Evolutionary conservation across 176 grass and related monocot species (phyloP), one percentile per base, ranked within the genome.

Genomic region (Eragrostis curvula): DNA sequence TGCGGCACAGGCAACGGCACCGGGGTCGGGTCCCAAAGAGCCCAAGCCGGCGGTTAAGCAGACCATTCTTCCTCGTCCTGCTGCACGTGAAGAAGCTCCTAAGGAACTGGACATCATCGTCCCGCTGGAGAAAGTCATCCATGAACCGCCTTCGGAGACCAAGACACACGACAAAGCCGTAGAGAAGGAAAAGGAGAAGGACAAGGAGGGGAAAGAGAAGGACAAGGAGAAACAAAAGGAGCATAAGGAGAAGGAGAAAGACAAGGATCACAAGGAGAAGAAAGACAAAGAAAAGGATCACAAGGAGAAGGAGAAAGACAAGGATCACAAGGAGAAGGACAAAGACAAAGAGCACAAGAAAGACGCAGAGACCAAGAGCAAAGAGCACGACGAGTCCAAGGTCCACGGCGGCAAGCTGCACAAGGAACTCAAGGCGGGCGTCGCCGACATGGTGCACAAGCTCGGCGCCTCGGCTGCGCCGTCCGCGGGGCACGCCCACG

Each of bases 371-470:
- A 48, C 13, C 21, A 74, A 55, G 20, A 59, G 21, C 15, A 56
- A 74, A 55, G 53, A 50, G 8, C 61, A 68, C 29, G 63, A 23
- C 9, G 51, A 68, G 30, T 23, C 63, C 47, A 55, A n/a, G 28
- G 9, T 21, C 60, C 29, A 80, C 0, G 61, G 51, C 7, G 51
- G 71, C 1, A 64, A 83, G 70, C 67, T 87, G 61, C 90, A 89
- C 57, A 87, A 90, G 71, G 86, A 91, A 12, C 71, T 93, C 77
- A 87, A 92, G 80, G 76, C 82, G 36, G 88, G 85, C 39, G 75
- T 90, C 24, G 75, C 83, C 28, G 85, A 74, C 30, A 70, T 88
- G 74, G 73, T 93, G 36, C 81, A 68, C 7, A 95, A 86, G 74
- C 58, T 92, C 13, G 71, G 73, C n/a, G 21, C 73, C 8, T 0